Base-by-base conservation (phyloP, 2,329 filamentous ascomycete species). In the Monilinia laxa region DNA sequence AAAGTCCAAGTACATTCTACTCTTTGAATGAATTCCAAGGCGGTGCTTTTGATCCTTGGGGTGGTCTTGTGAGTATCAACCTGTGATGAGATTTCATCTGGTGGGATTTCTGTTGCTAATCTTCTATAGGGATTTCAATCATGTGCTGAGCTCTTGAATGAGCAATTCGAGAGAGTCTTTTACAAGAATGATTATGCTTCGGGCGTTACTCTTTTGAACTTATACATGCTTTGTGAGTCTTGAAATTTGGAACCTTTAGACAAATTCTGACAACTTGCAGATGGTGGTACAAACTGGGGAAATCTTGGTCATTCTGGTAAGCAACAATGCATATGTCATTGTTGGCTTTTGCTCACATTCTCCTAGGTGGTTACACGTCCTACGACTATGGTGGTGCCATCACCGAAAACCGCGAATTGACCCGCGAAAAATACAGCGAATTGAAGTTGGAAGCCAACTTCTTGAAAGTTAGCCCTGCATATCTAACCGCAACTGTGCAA, bases 271-370 rank as follows among this genome's bases (percentile, higher is more conserved):
- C 31, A 35, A 35, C 31, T 35, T 35, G 7, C 25, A 74, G 73
- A 84, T 70, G 91, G 91, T 18, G 91, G 91, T 7, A 93, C 91
- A 0, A 95, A 94, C 75, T 94, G 91, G 91, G 91, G 91, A 0
- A 93, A 92, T 69, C 77, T 92, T 5, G 89, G 90, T 0, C 86
- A 92, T 70, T 83, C 88, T 70, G 69, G 69, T 70, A 67, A 69
- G 64, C 14, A 23, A 20, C 4, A 49, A 35, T 23, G 10, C 55
- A 9, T 2, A 38, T 40, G 20, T 10, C n/a, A 65, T 60, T 7
- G 23, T 18, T 25, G 28, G 18, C 16, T 40, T 18, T 49, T 49
- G 38, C 64, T 62, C 16, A 66, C 38, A 25, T 47, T 55, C 12
- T 42, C 7, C 16, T 14, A 12, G 87, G 86, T 14, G 86, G 83